A percentile compares a stretch with the other conserved stretches of the same genome.
phyloP scores from a whole-genome alignment of 2,329 filamentous ascomycete species.

The Paraphaeosphaeria sporulosa region DNA sequence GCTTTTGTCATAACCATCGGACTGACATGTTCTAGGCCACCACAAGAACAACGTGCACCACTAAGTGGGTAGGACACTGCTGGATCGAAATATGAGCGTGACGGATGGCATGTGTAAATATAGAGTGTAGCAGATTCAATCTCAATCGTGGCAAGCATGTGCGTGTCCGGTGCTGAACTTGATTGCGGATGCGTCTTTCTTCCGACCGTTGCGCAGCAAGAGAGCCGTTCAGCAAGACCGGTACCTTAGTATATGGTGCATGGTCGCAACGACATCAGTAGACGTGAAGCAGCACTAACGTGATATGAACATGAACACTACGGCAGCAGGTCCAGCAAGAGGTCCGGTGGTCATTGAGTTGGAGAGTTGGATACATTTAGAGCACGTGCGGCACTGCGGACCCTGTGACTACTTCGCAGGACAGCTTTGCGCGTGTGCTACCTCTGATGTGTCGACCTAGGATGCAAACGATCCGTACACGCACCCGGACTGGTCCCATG shows the following conservation, averaged over 20 bases:
- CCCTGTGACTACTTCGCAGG: neutral
- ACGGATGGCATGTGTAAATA: slow-evolving; percentile 45
- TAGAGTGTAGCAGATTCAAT: slow-evolving; percentile 49
- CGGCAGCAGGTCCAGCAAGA: neutral
- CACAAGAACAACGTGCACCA: slow-evolving; percentile 99
- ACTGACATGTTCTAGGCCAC: slow-evolving; percentile 71
- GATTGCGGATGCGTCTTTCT: neutral
- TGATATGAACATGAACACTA: neutral
- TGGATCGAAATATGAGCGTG: slow-evolving; percentile 20
- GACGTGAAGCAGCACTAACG: neutral
- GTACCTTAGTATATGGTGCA: neutral
- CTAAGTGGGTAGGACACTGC: slow-evolving; percentile 60
- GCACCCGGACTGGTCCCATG: neutral
- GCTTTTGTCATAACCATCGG: slow-evolving; percentile 15
- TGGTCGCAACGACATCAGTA: neutral
- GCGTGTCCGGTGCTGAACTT: neutral
- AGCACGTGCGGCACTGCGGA: neutral
- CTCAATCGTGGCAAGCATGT: slow-evolving; percentile 34
- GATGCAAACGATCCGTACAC: neutral
- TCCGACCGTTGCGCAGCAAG: neutral
- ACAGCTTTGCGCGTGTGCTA: neutral
- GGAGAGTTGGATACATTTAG: neutral
- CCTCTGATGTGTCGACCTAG: neutral
- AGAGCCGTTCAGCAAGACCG: neutral
- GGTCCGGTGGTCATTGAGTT: neutral